Evolutionary conservation across 2,329 filamentous ascomycete genomes (phyloP).

Genomic region (Fusarium sororula): DNA sequence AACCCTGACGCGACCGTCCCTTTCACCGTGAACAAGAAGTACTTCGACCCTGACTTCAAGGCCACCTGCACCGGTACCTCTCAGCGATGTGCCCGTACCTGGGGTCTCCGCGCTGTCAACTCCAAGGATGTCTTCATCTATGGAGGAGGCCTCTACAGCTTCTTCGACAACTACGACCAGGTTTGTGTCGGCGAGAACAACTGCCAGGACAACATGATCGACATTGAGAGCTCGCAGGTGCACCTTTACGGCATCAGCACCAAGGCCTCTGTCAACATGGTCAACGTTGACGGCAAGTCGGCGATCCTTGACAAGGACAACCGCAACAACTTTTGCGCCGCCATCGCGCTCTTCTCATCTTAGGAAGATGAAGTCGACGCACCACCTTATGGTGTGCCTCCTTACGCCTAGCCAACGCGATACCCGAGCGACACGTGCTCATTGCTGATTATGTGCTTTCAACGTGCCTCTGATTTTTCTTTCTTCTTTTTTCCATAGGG

Average conservation of each 20-base stretch:
- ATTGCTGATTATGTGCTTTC: neutral
- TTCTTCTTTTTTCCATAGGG: conserved; percentile 21
- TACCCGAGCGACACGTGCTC: conserved; percentile 7
- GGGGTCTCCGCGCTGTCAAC: conserved; percentile 77
- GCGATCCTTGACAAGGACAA: conserved; percentile 68
- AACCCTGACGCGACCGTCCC: conserved; percentile 78
- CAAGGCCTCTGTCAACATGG: conserved; percentile 79
- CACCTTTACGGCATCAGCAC: conserved; percentile 76
- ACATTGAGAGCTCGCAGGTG: conserved; percentile 73
- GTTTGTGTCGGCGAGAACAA: conserved; percentile 71
- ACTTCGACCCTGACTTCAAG: conserved; percentile 74
- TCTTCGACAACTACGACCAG: conserved; percentile 85
- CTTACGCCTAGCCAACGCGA: conserved; percentile 8
- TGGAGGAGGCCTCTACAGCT: conserved; percentile 80
- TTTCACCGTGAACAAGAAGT: conserved; percentile 67
- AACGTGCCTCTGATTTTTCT: conserved; percentile 24
- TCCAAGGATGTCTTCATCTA: conserved; percentile 75
- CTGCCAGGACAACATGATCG: conserved; percentile 83
- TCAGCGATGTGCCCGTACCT: conserved; percentile 75
- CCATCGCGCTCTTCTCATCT: conserved; percentile 55
- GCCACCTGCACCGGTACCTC: conserved; percentile 57
- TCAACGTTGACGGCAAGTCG: conserved; percentile 67
- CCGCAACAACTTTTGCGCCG: conserved; percentile 71
- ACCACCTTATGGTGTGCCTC: conserved; percentile 1
- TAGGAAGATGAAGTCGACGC: conserved; percentile 15